Base-by-base conservation (phyloP, 2,329 filamentous ascomycete genomes). In the Colletotrichum limetticola region DNA sequence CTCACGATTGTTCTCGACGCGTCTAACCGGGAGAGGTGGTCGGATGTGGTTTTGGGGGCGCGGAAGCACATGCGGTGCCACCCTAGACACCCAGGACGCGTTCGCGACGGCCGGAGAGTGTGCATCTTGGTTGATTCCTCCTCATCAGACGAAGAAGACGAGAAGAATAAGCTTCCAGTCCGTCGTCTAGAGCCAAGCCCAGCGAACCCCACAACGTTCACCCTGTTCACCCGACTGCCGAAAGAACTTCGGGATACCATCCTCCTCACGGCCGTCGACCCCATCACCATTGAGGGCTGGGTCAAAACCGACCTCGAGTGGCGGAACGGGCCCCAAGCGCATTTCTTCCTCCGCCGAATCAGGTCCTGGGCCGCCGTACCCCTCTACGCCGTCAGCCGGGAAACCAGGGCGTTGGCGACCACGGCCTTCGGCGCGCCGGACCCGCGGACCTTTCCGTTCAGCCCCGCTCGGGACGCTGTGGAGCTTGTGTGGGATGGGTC, bases 321-420 rank as follows among this genome's bases (percentile, higher is more conserved):
- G 37, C 37, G 56, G 11, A 8, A 16, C 19, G 56, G 56, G 8
- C 46, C 46, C 49, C 62, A 71, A 55, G 19, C 42, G 7, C 55
- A 55, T 19, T 60, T 66, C 22, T 19, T 11, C 0, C 37, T 16
- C 19, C 2, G 4, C 3, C 14, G 9, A 1, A 22, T 32, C 22
- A 28, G 67, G n/a, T 26, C 24, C 1, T 32, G 53, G 28, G 53
- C 28, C 52, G 60, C 42, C 22, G 8, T 65, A 32, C 22, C 28
- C 16, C 67, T 60, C 22, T 56, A 32, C n/a, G 42, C 52, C 52
- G 58, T 63, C 52, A 63, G 42, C 69, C 37, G 24, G 58, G 69
- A 49, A 9, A 63, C 24, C 12, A 57, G 42, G 14, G 19, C 24
- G 22, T 42, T 63, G 14, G 53, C 66, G 7, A 14, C 19, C 12